A percentile compares a stretch with the other conserved stretches of the same genome.
phyloP scores from a whole-genome alignment of 2,329 filamentous ascomycete species.

The Fusarium sp. region DNA sequence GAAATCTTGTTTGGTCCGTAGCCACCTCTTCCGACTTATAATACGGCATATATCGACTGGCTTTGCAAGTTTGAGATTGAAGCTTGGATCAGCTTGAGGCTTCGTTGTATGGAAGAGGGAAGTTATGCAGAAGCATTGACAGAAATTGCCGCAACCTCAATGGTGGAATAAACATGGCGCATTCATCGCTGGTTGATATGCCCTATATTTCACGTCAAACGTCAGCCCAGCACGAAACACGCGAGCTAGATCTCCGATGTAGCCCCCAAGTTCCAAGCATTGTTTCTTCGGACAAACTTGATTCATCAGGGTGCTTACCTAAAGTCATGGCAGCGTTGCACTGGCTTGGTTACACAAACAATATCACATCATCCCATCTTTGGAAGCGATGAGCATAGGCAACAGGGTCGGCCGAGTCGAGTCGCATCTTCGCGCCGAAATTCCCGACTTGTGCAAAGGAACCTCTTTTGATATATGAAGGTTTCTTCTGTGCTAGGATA shows the following conservation, averaged over 20 bases:
- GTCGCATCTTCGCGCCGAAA: slow-evolving; percentile 15
- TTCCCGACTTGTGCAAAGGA: slow-evolving; percentile 1
- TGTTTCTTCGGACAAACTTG: not conserved
- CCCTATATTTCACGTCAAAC: slow-evolving; percentile 9
- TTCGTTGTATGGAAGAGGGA: not conserved
- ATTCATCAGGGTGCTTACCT: slow-evolving; percentile 7
- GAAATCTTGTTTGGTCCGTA: slow-evolving; percentile 19
- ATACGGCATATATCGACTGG: slow-evolving; percentile 13
- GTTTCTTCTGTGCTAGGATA: not conserved
- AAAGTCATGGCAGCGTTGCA: slow-evolving; percentile 11
- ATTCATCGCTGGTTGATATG: slow-evolving; percentile 3
- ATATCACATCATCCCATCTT: not conserved
- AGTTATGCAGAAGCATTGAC: slow-evolving; percentile 6
- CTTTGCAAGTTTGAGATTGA: slow-evolving; percentile 12
- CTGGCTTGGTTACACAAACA: slow-evolving; percentile 12
- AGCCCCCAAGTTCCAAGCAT: not conserved
- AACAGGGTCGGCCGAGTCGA: slow-evolving; percentile 12
- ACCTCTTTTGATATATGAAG: not conserved
- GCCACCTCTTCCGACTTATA: slow-evolving; percentile 8
- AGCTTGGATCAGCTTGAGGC: slow-evolving; percentile 8
- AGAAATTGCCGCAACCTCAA: slow-evolving; percentile 12
- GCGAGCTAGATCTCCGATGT: slow-evolving; percentile 1
- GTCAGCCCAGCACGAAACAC: slow-evolving; percentile 19
- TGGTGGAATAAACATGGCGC: slow-evolving; percentile 30
- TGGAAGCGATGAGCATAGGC: slow-evolving; percentile 1